These are phyloP conservation scores for Phytophthora ohioensis DNA, from an alignment of 352 stramenopile species.

Conservation along the genomic window DNA sequence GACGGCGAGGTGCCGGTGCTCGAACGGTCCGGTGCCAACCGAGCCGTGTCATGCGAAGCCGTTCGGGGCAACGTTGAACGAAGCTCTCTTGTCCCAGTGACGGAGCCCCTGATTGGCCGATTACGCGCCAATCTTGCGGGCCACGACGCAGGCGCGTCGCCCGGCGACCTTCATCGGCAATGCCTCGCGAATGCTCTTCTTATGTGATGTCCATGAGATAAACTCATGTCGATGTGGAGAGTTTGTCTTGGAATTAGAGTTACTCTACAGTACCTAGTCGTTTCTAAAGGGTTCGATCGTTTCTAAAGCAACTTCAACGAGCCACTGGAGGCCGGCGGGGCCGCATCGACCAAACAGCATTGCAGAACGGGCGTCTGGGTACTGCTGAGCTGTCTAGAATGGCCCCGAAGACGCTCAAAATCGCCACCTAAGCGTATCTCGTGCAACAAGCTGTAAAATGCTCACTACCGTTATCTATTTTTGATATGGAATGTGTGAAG, in stretches of 20 bases:
- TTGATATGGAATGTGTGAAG: conserved; percentile 2
- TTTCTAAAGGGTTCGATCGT: conserved; percentile 3
- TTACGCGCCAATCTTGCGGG: conserved; percentile 10
- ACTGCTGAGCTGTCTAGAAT: too few relatives aligned
- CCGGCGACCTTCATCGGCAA: conserved; percentile 14
- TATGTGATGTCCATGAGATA: neutral
- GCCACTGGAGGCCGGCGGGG: too few relatives aligned
- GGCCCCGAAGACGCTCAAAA: too few relatives aligned
- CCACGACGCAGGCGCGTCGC: conserved; percentile 29
- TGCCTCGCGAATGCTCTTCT: conserved; percentile 12
- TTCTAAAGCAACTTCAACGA: conserved; percentile 10
- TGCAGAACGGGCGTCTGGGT: too few relatives aligned
- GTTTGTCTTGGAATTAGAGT: conserved; percentile 5
- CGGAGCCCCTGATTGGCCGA: conserved; percentile 21
- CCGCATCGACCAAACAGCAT: too few relatives aligned
- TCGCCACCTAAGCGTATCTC: too few relatives aligned
- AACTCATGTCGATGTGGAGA: neutral
- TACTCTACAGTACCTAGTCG: too few relatives aligned
- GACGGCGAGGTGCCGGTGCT: neutral
- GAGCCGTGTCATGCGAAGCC: conserved; percentile 5
- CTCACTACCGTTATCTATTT: conserved; percentile 17
- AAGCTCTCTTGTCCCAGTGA: conserved; percentile 15
- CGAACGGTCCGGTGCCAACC: conserved; percentile 1
- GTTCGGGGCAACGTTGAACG: conserved; percentile 10
- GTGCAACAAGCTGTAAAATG: neutral